These are phyloP conservation scores for Euphorbia tirucalli DNA, from an alignment of 345 rosid species.

Conservation along the genomic window DNA sequence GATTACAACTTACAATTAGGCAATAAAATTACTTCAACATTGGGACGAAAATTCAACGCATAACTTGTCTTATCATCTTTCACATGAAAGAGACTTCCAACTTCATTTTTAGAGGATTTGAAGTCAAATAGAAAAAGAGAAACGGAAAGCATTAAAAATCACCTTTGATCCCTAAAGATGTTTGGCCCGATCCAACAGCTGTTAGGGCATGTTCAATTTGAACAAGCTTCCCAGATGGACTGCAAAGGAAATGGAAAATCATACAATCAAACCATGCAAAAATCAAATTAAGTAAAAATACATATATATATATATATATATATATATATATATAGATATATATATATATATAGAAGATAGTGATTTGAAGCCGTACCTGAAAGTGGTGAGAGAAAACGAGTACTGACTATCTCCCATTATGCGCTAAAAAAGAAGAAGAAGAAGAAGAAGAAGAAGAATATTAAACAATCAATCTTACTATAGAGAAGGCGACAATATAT, in stretches of 20 bases:
- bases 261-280: neutral
- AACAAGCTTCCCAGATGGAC: slow-evolving; percentile 97
- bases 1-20: no score
- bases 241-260: slow-evolving; percentile 13
- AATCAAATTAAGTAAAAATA: neutral
- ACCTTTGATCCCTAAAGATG: slow-evolving; percentile 95
- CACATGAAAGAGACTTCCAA: neutral
- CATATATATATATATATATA: no score
- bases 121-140: neutral
- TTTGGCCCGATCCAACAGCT: slow-evolving; percentile 93
- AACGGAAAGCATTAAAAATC: neutral
- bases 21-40: no score
- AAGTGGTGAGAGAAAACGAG: slow-evolving; percentile 92
- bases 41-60: neutral
- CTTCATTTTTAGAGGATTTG: neutral
- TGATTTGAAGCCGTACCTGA: slow-evolving; percentile 48
- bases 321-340: no score
- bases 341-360: neutral
- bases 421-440: neutral
- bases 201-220: slow-evolving; percentile 96
- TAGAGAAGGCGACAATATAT: no score
- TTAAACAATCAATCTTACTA: neutral
- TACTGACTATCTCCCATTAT: slow-evolving; percentile 93
- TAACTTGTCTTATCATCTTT: neutral
- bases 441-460: no score